These are phyloP conservation scores for Microcera coccophila DNA, from an alignment of 2,329 filamentous ascomycete genomes.

Conservation along the genomic window DNA sequence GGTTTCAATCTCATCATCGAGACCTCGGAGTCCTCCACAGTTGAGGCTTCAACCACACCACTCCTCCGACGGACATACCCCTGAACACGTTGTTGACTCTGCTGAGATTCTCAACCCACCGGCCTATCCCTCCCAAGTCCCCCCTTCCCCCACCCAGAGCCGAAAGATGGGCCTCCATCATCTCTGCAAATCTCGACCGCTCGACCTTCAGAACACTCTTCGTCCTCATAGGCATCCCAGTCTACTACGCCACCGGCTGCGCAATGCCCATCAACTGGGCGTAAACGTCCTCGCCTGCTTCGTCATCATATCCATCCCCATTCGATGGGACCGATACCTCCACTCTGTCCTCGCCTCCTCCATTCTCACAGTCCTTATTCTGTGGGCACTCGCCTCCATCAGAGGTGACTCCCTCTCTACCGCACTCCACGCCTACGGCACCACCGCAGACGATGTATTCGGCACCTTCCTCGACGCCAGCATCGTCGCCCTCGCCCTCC, in stretches of 20 bases:
- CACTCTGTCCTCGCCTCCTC: conserved; percentile 58
- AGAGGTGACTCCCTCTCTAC: conserved; percentile 38
- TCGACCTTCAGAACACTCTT: conserved; percentile 44
- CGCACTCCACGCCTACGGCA: conserved; percentile 47
- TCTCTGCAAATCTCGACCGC: conserved; percentile 45
- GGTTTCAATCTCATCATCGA: conserved; percentile 17
- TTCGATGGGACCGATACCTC: conserved; percentile 47
- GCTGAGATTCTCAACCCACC: conserved; percentile 10
- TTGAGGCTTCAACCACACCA: conserved; percentile 29
- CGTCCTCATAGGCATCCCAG: conserved; percentile 49
- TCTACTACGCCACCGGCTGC: conserved; percentile 53
- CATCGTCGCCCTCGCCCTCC: conserved; percentile 56
- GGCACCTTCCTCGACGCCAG: conserved; percentile 52
- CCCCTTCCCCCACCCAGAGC: conserved; percentile 43
- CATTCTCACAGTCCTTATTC: conserved; percentile 46
- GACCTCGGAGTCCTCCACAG: conserved; percentile 25
- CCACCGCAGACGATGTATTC: conserved; percentile 56
- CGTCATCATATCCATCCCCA: conserved; percentile 45
- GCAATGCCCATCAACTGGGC: conserved; percentile 45
- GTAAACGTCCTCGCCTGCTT: conserved; percentile 53
- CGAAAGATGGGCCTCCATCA: conserved; percentile 46
- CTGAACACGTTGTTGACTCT: conserved; percentile 18
- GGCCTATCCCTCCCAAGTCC: conserved; percentile 35
- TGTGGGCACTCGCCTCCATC: conserved; percentile 51
- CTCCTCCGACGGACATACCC: conserved; percentile 17